Evolutionary conservation across 371 early-diverging fungal genomes (phyloP), one percentile per base, ranked within the genome.

Genomic region (Mortierella sp.): DNA sequence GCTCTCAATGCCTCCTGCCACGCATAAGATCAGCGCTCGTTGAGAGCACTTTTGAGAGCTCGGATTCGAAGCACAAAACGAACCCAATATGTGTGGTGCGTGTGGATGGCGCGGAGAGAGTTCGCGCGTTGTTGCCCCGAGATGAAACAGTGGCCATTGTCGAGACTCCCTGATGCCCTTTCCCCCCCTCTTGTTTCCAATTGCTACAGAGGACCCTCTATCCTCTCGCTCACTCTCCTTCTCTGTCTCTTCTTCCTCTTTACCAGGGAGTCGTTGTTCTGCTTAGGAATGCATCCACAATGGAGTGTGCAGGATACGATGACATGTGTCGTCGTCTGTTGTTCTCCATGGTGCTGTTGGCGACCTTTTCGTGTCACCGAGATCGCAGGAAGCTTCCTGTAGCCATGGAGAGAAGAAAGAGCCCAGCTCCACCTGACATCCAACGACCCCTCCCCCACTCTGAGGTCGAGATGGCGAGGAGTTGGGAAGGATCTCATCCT

Each of bases 21-120:
- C 30, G 51, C 51, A 28, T 16, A 50, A 50, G 51, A 50, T 50
- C 30, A 50, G 51, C 34, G 34, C 34, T 47, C 24, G 19, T n/a
- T 24, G 48, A 47, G 48, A 47, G 48, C 19, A 34, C 9, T 24
- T 6, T 47, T 23, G 48, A 47, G 24, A 10, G 48, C 48, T 47
- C 48, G 23, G 48, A 45, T 19, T 4, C 9, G 48, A 9, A 47
- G 24, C 24, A 24, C 24, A 23, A 19, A 19, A 23, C 48, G 24
- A n/a, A 23, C 48, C 48, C 34, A 10, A 7, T 34, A 34, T 7
- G 10, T 34, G 34, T 10, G 34, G 10, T 34, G 34, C 10, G 34
- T 7, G 34, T 34, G 34, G 34, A 34, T 34, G 34, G 34, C 34
- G 34, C 34, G 34, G 10, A 34, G 14, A 24, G 19, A 3, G 48